Evolutionary conservation across 176 grass and related monocot species (phyloP).

Genomic region (Juncus effusus): DNA sequence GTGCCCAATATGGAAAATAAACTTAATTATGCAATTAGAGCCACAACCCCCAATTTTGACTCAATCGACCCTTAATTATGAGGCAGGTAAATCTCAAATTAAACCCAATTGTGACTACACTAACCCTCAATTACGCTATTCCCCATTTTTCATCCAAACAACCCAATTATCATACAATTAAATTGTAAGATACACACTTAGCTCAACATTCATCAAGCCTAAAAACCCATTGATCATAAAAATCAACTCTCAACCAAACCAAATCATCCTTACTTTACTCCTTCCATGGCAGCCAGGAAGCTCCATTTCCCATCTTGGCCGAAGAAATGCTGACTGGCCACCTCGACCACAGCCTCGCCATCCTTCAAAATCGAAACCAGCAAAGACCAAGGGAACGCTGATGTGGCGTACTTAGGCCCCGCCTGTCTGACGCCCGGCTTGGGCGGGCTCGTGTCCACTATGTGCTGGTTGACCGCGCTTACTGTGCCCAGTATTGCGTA

Average conservation of each 20-base stretch:
- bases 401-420: neutral
- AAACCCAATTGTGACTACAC: no score
- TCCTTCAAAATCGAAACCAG: conserved; percentile 82
- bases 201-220: conserved; percentile 3
- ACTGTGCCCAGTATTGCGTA: conserved; percentile 89
- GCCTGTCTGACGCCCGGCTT: conserved; percentile 27
- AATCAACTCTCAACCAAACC: no score
- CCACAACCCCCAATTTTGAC: no score
- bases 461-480: conserved; percentile 89
- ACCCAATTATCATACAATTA: no score
- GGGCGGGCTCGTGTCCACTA: conserved; percentile 60
- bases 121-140: no score
- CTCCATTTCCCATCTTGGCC: conserved; percentile 86
- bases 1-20: no score
- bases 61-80: no score
- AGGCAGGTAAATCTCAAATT: no score
- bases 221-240: no score
- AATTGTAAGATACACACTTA: neutral
- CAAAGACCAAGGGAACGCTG: conserved; percentile 65
- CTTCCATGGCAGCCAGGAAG: conserved; percentile 75
- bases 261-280: conserved; percentile 49
- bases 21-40: no score
- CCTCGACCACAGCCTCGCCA: conserved; percentile 85
- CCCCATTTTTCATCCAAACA: no score
- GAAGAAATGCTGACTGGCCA: conserved; percentile 76